These are phyloP conservation scores for Saccharomycopsis babjevae DNA, from an alignment of 805 yeast species.

Conservation along the genomic window DNA sequence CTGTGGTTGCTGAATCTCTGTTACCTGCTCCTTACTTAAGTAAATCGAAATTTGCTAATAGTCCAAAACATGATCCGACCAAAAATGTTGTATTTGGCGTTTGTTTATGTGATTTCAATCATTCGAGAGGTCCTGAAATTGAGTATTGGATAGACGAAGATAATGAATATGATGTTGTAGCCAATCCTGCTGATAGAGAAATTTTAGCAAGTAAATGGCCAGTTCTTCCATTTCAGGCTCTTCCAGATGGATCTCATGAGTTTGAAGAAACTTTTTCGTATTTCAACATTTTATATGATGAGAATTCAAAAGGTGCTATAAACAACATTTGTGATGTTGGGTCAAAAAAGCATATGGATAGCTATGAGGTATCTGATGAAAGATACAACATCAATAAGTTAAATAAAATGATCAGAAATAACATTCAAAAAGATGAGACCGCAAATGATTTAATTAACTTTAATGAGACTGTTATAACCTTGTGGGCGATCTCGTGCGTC, in stretches of 20 bases:
- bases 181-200: conserved; percentile 26
- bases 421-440: not conserved
- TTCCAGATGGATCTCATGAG: conserved; percentile 93
- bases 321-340: conserved; percentile 27
- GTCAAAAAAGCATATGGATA: conserved; percentile 7
- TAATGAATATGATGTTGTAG: conserved; percentile 30
- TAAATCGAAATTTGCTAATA: conserved; percentile 10
- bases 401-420: conserved; percentile 2
- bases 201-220: conserved; percentile 53
- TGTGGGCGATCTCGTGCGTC: conserved; percentile 93
- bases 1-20: conserved; percentile 6
- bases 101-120: conserved; percentile 89
- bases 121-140: conserved; percentile 85
- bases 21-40: conserved; percentile 12
- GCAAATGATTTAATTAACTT: conserved; percentile 7
- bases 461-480: conserved; percentile 40
- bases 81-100: conserved; percentile 57
- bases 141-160: conserved; percentile 67
- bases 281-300: conserved; percentile 73
- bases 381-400: conserved; percentile 28
- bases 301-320: conserved; percentile 35
- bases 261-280: conserved; percentile 90
- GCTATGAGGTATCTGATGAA: conserved; percentile 30
- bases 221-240: conserved; percentile 82
- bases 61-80: conserved; percentile 11